Percentiles rank a stretch among this genome's conserved stretches.
phyloP scores from a whole-genome alignment of 2,329 filamentous ascomycete species.

The Raffaelea ambrosiae region DNA sequence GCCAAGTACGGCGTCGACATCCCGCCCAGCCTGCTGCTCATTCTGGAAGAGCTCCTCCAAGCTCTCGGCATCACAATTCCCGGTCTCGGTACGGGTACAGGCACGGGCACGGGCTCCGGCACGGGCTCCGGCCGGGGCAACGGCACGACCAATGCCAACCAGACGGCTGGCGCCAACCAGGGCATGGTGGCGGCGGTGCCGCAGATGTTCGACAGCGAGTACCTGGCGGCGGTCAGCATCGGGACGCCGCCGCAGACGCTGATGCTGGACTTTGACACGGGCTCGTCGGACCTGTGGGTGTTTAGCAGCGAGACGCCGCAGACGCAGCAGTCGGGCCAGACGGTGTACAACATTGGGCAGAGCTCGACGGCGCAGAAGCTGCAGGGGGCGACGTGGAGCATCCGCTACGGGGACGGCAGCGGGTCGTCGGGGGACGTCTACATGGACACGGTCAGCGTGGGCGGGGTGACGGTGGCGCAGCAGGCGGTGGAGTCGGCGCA shows the following conservation, averaged over 20 bases:
- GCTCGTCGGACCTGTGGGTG: slow-evolving; percentile 26
- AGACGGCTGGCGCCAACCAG: slow-evolving; percentile 3
- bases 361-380: slow-evolving; percentile 19
- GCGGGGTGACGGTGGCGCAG: slow-evolving; percentile 17
- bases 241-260: slow-evolving; percentile 24
- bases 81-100: background rate
- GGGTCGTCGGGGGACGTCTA: slow-evolving; percentile 22
- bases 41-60: slow-evolving; percentile 17
- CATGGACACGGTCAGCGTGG: slow-evolving; percentile 21
- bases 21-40: slow-evolving; percentile 9
- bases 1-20: slow-evolving; percentile 16
- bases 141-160: background rate
- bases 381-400: slow-evolving; percentile 19
- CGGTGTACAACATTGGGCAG: slow-evolving; percentile 19
- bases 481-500: slow-evolving; percentile 23
- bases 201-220: slow-evolving; percentile 34
- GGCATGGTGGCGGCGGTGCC: slow-evolving; percentile 34
- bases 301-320: slow-evolving; percentile 21
- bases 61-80: slow-evolving; percentile 1
- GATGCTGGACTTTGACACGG: slow-evolving; percentile 23
- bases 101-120: background rate
- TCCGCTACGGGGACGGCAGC: slow-evolving; percentile 24
- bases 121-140: background rate
- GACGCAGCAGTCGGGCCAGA: slow-evolving; percentile 17
- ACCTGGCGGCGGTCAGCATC: slow-evolving; percentile 30